A percentile compares a stretch with the other conserved stretches of the same genome.
These are phyloP conservation scores for Isochrysis galbana DNA, from an alignment of 78 protist genomes.

Conservation along the genomic window DNA sequence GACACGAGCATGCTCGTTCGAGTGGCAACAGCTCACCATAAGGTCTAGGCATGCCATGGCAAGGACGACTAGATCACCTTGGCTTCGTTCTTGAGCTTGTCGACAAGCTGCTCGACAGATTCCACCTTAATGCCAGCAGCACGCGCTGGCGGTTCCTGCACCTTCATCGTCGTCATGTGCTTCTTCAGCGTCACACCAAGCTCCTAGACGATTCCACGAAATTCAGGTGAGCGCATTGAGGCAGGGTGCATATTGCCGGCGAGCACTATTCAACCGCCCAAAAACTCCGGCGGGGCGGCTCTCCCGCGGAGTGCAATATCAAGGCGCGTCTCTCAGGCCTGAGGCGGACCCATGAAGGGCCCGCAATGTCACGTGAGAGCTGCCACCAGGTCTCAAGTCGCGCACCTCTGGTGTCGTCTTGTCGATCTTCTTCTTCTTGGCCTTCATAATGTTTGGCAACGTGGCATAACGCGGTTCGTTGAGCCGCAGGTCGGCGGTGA, in stretches of 20 bases:
- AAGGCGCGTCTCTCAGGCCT: too few relatives aligned
- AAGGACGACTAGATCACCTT: neutral
- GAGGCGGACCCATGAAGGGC: too few relatives aligned
- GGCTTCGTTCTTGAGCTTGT: conserved; percentile 24
- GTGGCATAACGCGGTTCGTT: conserved; percentile 96
- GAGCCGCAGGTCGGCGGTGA: conserved; percentile 90
- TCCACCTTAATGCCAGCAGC: conserved; percentile 61
- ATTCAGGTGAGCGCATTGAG: neutral
- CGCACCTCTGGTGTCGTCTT: too few relatives aligned
- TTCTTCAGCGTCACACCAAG: conserved; percentile 76
- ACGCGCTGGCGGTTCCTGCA: conserved; percentile 21
- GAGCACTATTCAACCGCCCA: neutral
- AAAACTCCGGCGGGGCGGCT: neutral
- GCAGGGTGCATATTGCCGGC: neutral
- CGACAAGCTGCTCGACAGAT: conserved; percentile 72
- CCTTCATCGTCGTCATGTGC: neutral
- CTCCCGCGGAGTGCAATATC: conserved; percentile 49
- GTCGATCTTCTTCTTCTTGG: conserved; percentile 84
- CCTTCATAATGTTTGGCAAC: conserved; percentile 90
- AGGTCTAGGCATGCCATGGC: too few relatives aligned
- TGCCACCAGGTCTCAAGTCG: too few relatives aligned
- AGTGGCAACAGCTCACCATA: too few relatives aligned
- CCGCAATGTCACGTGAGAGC: too few relatives aligned
- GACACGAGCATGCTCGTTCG: too few relatives aligned
- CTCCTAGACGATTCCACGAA: neutral